Base-by-base conservation (phyloP, 768 basidiomycete genomes). In the Collybia sp. region DNA sequence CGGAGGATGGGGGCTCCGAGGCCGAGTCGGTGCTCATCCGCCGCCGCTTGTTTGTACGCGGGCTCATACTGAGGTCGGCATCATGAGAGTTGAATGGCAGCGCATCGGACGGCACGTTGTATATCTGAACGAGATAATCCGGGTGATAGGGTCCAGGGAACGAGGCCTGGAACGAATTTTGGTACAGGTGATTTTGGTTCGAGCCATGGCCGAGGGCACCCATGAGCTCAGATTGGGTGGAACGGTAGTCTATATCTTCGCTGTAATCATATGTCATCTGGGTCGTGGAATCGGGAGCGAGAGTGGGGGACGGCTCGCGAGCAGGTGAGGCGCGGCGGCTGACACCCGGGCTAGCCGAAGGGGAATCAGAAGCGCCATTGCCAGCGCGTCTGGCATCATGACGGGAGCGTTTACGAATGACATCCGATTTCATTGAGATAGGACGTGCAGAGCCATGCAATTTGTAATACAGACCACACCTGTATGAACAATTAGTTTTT, bases 401-500 rank as follows among this genome's bases (percentile, higher is more conserved):
- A 1, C 89, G 73, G 2, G 89, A 88, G 34, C 90, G 83, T 59
- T 92, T 92, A 50, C 89, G 85, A 53, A 93, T 89, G 31, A 91
- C 82, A 52, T 93, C 90, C 3, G 88, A 90, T 61, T 92, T 92
- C 89, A 93, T 92, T 6, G 86, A 88, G 50, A 91, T 88, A 1
- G 90, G 90, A 18, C 90, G 82, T 1, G 85, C 82, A 15, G 88
- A 83, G 13, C 90, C 89, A 61, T 92, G 88, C 2, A 92, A 69
- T 62, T 92, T 92, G 67, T 88, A 88, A 58, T 91, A 91, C 6
- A 91, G 62, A 4, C 88, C 88, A 51, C 89, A 91, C 30, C 88
- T 90, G 48, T 44, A 47, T 32, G 35, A 47, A 17, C 42, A 41
- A 46, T 36, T 18, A 44, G 40, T 44, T 30, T 17, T 17, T 32